Evolutionary conservation across 148 eudicot genomes (phyloP).

Genomic region (Polygonum aviculare): DNA sequence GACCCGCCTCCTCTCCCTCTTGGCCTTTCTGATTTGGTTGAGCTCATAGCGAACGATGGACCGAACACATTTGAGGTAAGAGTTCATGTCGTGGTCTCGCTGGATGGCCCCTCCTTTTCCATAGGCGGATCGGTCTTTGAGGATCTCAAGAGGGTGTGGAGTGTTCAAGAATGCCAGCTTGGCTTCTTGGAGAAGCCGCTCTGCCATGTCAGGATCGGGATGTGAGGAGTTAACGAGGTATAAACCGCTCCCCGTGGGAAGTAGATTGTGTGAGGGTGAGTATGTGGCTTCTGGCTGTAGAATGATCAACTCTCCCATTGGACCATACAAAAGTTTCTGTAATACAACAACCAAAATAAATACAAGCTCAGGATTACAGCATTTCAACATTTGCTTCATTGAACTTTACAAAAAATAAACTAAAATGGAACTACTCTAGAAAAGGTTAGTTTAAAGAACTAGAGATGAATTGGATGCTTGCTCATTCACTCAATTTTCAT

Average conservation of each 20-base stretch:
- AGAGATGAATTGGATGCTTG: neutral
- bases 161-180: conserved; percentile 49
- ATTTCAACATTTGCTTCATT: neutral
- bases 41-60: conserved; percentile 65
- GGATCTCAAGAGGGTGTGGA: conserved; percentile 89
- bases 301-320: conserved; percentile 87
- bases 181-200: conserved; percentile 60
- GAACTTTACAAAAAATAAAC: neutral
- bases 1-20: conserved; percentile 34
- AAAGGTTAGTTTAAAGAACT: neutral
- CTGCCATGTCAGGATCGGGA: conserved; percentile 31
- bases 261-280: conserved; percentile 79
- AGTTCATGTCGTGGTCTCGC: conserved; percentile 83
- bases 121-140: conserved; percentile 86
- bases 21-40: conserved; percentile 41
- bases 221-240: conserved; percentile 40
- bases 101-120: conserved; percentile 71
- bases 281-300: conserved; percentile 76
- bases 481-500: neutral
- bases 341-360: conserved; percentile 26
- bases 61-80: conserved; percentile 58
- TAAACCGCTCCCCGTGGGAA: conserved; percentile 76
- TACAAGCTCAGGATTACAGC: neutral
- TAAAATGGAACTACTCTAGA: neutral
- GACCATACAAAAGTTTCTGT: conserved; percentile 45